Conservation (phyloP, 257 asterid species). For the Orobanche coerulescens region DNA sequence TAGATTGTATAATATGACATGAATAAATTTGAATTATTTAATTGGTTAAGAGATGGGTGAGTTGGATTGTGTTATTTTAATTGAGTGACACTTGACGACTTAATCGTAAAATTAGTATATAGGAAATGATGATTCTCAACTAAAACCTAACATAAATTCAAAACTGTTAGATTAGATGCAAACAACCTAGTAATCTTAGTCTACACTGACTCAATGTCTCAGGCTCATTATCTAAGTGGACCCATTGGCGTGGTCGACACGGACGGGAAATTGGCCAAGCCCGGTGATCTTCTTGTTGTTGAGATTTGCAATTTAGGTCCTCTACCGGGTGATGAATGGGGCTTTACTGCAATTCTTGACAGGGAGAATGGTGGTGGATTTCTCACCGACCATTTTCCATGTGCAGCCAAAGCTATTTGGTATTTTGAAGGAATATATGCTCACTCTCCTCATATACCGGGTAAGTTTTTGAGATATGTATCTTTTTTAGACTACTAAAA, state of each 20-base stretch:
- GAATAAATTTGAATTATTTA: too few species aligned
- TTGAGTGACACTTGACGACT: too few species aligned
- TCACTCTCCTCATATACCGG: slow-evolving; percentile 92
- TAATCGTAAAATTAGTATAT: too few species aligned
- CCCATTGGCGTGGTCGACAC: slow-evolving; percentile 69
- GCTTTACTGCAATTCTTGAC: slow-evolving; percentile 83
- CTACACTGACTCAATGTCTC: too few species aligned
- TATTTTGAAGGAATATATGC: slow-evolving; percentile 95
- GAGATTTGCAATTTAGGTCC: slow-evolving; percentile 96
- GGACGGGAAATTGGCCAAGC: slow-evolving; percentile 61
- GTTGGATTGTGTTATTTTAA: too few species aligned
- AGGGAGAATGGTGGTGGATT: slow-evolving; percentile 96
- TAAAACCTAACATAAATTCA: too few species aligned
- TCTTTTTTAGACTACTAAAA: too few species aligned
- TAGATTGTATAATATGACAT: too few species aligned
- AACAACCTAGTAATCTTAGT: too few species aligned
- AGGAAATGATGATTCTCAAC: too few species aligned
- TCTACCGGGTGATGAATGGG: slow-evolving; percentile 96
- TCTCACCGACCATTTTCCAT: slow-evolving; percentile 83
- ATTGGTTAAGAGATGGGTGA: too few species aligned
- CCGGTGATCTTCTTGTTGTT: slow-evolving; percentile 83
- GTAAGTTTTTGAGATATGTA: slow-evolving; percentile 27
- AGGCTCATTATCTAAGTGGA: slow-evolving; percentile 95
- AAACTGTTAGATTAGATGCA: too few species aligned
- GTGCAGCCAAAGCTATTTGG: slow-evolving; percentile 90